Base-by-base conservation (phyloP, 768 basidiomycete genomes). In the Amanita pseudoporphyria region DNA sequence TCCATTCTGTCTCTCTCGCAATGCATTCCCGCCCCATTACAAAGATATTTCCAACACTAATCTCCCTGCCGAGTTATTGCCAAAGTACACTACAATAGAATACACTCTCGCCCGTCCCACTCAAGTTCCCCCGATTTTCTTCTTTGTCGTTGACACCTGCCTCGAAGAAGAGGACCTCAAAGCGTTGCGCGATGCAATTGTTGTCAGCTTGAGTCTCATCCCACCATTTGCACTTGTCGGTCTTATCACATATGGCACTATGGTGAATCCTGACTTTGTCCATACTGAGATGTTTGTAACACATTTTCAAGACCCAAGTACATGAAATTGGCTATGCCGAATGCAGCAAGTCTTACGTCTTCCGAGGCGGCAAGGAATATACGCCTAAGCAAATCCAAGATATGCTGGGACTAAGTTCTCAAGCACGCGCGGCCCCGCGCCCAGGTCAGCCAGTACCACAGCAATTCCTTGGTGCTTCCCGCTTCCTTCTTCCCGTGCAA, bases 41-140 rank as follows among this genome's bases (percentile, higher is more conserved):
- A 95, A 96, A 70, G 95, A 98, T 63, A 95, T 99, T 56, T 92
- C 93, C 41, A 87, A 86, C 67, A 94, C 88, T 56, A 98, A 98
- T 67, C 78, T 98, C 16, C 96, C 96, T 44, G 87, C 93, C 12
- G 96, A 99, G 64, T 78, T 99, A 26, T 68, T 98, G 33, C 93
- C 95, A 61, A 94, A 96, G 69, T 98, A 97, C 74, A 98, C 96
- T 28, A 99, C 96, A 6, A 96, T 99, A 68, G 96, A 99, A 69
- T 99, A 99, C 71, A 98, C 95, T n/a, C 85, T 98, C 41, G 76
- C 86, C 21, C 81, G 95, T 53, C 84, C 90, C 1, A 90, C 84
- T 10, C 90, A 85, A 59, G 84, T 95, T 39, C 94, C 95, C 3
- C 95, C 96, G 45, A 79, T 98, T 66, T 98, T 99, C 76, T 76